These are phyloP conservation scores for Trichosporon sp. DNA, from an alignment of 1,284 basidiomycete species.

Conservation along the genomic window DNA sequence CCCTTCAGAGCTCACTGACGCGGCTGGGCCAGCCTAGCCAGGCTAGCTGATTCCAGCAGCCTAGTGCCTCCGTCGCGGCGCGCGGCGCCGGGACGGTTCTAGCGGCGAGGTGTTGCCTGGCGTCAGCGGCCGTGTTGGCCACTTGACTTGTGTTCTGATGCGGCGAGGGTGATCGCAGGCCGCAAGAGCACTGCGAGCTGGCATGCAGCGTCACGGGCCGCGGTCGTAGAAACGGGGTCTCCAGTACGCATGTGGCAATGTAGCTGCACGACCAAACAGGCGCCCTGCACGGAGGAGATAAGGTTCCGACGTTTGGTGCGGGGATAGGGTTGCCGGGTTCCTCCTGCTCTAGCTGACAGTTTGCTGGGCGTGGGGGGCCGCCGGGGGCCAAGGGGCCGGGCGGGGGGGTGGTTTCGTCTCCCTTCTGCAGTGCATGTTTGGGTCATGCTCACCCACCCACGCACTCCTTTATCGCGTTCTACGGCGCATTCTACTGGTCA, in stretches of 20 bases:
- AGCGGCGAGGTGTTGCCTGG: neutral
- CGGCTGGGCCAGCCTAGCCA: neutral
- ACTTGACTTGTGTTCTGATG: neutral
- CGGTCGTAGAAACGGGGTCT: neutral
- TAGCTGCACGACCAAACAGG: neutral
- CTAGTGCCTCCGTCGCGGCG: neutral
- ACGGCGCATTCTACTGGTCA: neutral
- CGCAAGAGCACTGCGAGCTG: neutral
- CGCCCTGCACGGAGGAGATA: neutral
- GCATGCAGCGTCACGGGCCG: neutral
- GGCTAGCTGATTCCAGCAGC: neutral
- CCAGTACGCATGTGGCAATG: neutral
- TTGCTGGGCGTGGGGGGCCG: too few species aligned
- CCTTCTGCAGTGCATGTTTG: neutral
- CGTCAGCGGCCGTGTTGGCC: neutral
- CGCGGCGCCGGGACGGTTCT: neutral
- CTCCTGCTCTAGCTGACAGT: too few species aligned
- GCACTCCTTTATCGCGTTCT: neutral
- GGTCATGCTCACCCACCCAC: neutral
- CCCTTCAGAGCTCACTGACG: neutral
- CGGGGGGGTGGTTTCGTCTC: neutral
- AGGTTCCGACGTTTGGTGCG: neutral
- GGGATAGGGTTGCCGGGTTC: neutral
- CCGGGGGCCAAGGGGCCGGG: neutral
- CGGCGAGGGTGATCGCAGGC: neutral